phyloP scores from a whole-genome alignment of 495 filamentous ascomycete genomes.

The Chaetomium cochliodes region DNA sequence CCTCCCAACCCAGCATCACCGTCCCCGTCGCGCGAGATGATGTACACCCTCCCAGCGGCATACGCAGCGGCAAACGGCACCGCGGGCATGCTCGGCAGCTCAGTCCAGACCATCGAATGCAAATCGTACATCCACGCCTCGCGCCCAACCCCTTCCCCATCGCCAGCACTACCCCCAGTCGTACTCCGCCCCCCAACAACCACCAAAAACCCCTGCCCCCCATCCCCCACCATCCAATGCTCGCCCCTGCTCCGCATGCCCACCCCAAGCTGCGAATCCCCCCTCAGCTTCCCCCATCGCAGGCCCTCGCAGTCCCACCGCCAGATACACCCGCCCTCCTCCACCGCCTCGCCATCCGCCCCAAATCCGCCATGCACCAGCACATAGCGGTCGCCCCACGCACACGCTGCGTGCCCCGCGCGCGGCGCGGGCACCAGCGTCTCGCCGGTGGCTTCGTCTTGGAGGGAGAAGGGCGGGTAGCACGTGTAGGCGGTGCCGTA shows the following conservation, averaged over 20 bases:
- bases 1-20: conserved; percentile 36
- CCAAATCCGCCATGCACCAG: conserved; percentile 50
- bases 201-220: conserved; percentile 40
- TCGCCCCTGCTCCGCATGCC: conserved; percentile 28
- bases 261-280: conserved; percentile 27
- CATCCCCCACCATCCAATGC: conserved; percentile 31
- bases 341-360: conserved; percentile 34
- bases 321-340: conserved; percentile 50
- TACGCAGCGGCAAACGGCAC: conserved; percentile 41
- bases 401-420: conserved; percentile 45
- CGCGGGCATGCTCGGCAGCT: conserved; percentile 41
- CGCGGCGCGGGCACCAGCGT: conserved; percentile 41
- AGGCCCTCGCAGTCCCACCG: conserved; percentile 45
- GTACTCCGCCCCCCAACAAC: conserved; percentile 39
- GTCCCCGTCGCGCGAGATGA: conserved; percentile 34
- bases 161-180: background rate
- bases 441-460: conserved; percentile 38
- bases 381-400: conserved; percentile 35
- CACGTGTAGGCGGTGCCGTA: conserved; percentile 26
- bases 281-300: conserved; percentile 33
- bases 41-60: conserved; percentile 44
- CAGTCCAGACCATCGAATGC: conserved; percentile 43
- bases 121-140: conserved; percentile 53
- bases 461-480: conserved; percentile 29
- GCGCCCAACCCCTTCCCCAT: conserved; percentile 15